Evolutionary conservation across 805 yeast species (phyloP).

Genomic region (Candida railenensis): DNA sequence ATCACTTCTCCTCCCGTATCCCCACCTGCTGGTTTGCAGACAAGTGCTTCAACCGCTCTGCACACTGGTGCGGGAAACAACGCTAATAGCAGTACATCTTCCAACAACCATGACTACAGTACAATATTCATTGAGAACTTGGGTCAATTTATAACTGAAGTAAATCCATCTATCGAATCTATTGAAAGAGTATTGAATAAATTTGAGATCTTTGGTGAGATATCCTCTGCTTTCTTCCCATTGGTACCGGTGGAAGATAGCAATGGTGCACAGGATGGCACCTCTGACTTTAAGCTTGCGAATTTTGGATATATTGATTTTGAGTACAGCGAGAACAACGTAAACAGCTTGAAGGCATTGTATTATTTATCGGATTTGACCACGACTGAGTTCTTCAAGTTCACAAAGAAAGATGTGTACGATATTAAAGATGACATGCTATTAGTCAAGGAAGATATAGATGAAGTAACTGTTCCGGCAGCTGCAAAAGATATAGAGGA

Average conservation of each 20-base stretch:
- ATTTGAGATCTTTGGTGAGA: constrained; percentile 46
- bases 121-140: constrained; percentile 41
- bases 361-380: constrained; percentile 45
- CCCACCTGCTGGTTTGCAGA: neutral
- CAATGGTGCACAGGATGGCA: too few species aligned
- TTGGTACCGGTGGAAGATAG: constrained; percentile 9
- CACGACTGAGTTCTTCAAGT: constrained; percentile 45
- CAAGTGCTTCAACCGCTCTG: neutral
- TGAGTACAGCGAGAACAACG: constrained; percentile 30
- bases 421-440: constrained; percentile 12
- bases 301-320: constrained; percentile 59
- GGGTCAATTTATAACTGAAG: constrained; percentile 52
- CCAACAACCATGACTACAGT: constrained; percentile 17
- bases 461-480: too few species aligned
- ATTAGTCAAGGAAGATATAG: constrained; percentile 8
- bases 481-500: neutral
- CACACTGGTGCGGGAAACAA: neutral
- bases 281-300: constrained; percentile 21
- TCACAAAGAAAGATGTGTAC: constrained; percentile 31
- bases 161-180: constrained; percentile 41
- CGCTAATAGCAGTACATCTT: constrained; percentile 10
- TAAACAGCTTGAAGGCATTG: constrained; percentile 48
- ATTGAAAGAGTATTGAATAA: constrained; percentile 37
- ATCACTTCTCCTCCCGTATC: neutral
- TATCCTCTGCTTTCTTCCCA: constrained; percentile 57